Evolutionary conservation across 495 filamentous ascomycete genomes (phyloP).

Genomic region (Aspergillus hancockii): DNA sequence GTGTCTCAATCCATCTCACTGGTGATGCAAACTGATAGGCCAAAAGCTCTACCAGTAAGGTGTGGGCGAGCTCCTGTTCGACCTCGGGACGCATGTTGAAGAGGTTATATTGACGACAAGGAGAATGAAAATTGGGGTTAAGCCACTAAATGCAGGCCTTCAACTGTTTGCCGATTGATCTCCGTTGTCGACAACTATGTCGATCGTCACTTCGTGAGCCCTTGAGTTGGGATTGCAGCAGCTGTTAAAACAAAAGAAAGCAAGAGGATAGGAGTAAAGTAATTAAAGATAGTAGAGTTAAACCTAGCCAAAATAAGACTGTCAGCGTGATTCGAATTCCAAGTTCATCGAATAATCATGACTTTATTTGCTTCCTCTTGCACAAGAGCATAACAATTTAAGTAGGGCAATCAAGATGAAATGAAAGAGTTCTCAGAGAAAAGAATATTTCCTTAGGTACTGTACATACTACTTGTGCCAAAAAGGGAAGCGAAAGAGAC

Average conservation of each 20-base stretch:
- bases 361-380: not conserved
- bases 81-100: constrained; percentile 91
- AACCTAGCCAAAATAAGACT: not conserved
- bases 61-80: constrained; percentile 98
- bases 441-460: not conserved
- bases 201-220: not conserved
- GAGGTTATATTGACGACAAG: constrained; percentile 13
- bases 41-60: constrained; percentile 94
- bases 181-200: not conserved
- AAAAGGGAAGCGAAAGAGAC: not conserved
- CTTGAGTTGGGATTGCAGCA: not conserved
- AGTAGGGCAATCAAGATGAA: not conserved
- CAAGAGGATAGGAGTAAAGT: constrained; percentile 1
- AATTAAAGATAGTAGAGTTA: constrained; percentile 15
- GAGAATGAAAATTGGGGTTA: not conserved
- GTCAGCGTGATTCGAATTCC: not conserved
- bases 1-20: constrained; percentile 98
- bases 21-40: constrained; percentile 99
- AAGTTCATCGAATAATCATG: not conserved
- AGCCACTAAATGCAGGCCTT: too few relatives aligned
- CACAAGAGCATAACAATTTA: not conserved
- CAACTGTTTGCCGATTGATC: not conserved
- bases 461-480: not conserved
- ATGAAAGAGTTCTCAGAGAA: not conserved
- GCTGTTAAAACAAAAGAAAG: not conserved